A percentile compares a stretch with the other conserved stretches of the same genome.
phyloP scores from a whole-genome alignment of 768 basidiomycete species.

The Strobilomyces dryophilus region DNA sequence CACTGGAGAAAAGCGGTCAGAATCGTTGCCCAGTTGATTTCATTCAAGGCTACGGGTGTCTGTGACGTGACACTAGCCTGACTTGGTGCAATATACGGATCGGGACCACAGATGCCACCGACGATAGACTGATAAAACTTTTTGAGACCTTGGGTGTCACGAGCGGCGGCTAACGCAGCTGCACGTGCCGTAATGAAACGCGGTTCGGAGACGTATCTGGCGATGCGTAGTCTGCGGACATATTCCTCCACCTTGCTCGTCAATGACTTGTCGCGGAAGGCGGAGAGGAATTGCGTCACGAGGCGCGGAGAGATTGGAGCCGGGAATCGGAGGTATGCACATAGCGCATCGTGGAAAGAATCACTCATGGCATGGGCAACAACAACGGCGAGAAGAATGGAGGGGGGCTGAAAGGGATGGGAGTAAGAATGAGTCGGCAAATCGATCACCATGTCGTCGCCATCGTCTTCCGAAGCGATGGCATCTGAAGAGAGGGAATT shows the following conservation, averaged over 20 bases:
- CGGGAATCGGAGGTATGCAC: slow-evolving; percentile 36
- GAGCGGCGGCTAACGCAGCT: slow-evolving; percentile 38
- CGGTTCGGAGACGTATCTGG: slow-evolving; percentile 49
- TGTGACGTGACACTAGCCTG: slow-evolving; percentile 33
- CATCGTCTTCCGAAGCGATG: slow-evolving; percentile 13
- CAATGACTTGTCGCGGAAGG: slow-evolving; percentile 36
- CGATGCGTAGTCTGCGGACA: slow-evolving; percentile 45
- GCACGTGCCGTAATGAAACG: slow-evolving; percentile 48
- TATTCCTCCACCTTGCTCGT: slow-evolving; percentile 41
- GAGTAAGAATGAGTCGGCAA: slow-evolving; percentile 15
- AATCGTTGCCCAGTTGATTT: slow-evolving; percentile 61
- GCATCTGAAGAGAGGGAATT: slow-evolving; percentile 16
- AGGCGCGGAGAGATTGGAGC: slow-evolving; percentile 34
- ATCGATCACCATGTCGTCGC: slow-evolving; percentile 25
- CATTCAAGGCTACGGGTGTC: slow-evolving; percentile 49
- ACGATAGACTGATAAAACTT: slow-evolving; percentile 49
- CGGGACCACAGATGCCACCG: slow-evolving; percentile 45
- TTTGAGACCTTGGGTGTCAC: slow-evolving; percentile 34
- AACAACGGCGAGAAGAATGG: slow-evolving; percentile 51
- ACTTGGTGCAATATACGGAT: slow-evolving; percentile 52
- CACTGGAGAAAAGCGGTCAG: slow-evolving; percentile 59
- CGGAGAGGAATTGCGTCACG: slow-evolving; percentile 37
- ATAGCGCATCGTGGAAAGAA: slow-evolving; percentile 55
- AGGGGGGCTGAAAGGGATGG: slow-evolving; percentile 17
- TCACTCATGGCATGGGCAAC: slow-evolving; percentile 57